These are phyloP conservation scores for Tylopilus cervinicoccineus DNA, from an alignment of 768 basidiomycete genomes.

Conservation along the genomic window DNA sequence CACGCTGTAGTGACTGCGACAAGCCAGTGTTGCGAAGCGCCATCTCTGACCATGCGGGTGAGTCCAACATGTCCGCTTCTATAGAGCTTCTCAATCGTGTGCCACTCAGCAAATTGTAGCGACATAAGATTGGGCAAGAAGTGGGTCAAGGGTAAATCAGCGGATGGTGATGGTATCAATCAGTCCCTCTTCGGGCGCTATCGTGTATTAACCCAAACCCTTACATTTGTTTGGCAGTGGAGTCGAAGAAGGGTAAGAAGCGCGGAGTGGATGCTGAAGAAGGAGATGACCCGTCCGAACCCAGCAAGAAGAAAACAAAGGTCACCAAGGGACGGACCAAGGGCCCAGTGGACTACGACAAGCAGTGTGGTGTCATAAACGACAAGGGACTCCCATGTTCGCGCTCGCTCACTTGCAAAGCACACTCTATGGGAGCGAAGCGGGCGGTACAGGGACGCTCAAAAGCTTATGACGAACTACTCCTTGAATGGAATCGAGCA, in stretches of 20 bases:
- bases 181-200: neutral
- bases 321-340: conserved; percentile 76
- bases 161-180: conserved; percentile 43
- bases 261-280: conserved; percentile 76
- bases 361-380: conserved; percentile 96
- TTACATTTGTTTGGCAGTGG: conserved; percentile 18
- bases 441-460: conserved; percentile 87
- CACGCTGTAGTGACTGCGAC: conserved; percentile 75
- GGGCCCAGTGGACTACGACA: conserved; percentile 86
- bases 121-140: conserved; percentile 56
- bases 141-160: conserved; percentile 49
- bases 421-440: conserved; percentile 96
- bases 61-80: conserved; percentile 18
- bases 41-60: conserved; percentile 73
- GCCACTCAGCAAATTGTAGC: conserved; percentile 53
- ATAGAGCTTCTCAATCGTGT: conserved; percentile 3
- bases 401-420: conserved; percentile 95
- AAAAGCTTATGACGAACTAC: conserved; percentile 76
- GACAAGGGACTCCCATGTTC: conserved; percentile 92
- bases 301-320: conserved; percentile 79
- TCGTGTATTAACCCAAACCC: conserved; percentile 4
- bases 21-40: conserved; percentile 80
- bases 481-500: conserved; percentile 87
- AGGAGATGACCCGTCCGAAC: conserved; percentile 57
- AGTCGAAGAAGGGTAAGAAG: conserved; percentile 63